Conservation (phyloP, 805 yeast species). For the Lipomyces japonicus region DNA sequence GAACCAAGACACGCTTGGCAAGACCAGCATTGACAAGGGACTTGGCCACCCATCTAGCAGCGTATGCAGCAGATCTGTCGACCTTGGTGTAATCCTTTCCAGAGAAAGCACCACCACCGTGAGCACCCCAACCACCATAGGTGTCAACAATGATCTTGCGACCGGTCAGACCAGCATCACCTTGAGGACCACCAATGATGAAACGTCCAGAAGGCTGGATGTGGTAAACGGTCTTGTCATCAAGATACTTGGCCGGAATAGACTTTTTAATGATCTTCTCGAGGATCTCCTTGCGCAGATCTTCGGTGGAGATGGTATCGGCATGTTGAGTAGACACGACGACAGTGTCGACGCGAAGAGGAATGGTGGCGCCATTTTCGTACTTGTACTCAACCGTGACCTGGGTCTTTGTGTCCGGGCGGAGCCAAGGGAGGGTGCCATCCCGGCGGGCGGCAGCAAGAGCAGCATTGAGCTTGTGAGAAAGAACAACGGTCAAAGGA, state of each 20-base stretch:
- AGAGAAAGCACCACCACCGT: slow-evolving; percentile 99
- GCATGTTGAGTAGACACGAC: slow-evolving; percentile 98
- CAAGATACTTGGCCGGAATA: slow-evolving; percentile 84
- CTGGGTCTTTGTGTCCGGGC: slow-evolving; percentile 99
- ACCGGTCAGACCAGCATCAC: slow-evolving; percentile 99
- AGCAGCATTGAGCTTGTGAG: slow-evolving; percentile 95
- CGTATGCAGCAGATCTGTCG: slow-evolving; percentile 99
- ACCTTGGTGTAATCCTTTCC: slow-evolving; percentile 99
- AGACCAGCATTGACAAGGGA: slow-evolving; percentile 91
- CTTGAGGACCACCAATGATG: slow-evolving; percentile 99
- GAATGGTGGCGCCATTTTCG: slow-evolving; percentile 92
- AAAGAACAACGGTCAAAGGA: slow-evolving; percentile 88
- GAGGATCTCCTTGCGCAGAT: slow-evolving; percentile 72
- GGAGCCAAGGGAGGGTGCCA: slow-evolving; percentile 91
- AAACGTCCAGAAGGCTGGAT: slow-evolving; percentile 99
- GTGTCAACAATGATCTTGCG: slow-evolving; percentile 99
- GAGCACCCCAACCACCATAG: slow-evolving; percentile 99
- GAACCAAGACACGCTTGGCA: slow-evolving; percentile 96
- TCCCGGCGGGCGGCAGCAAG: slow-evolving; percentile 97
- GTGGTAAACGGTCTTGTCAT: slow-evolving; percentile 94
- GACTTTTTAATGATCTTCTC: slow-evolving; percentile 86
- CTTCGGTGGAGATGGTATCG: slow-evolving; percentile 90
- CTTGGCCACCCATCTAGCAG: slow-evolving; percentile 99
- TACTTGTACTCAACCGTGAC: slow-evolving; percentile 95
- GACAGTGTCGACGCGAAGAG: slow-evolving; percentile 94